Evolutionary conservation across 345 rosid genomes (phyloP), one percentile per base, ranked within the genome.

Genomic region (Combretum micranthum): DNA sequence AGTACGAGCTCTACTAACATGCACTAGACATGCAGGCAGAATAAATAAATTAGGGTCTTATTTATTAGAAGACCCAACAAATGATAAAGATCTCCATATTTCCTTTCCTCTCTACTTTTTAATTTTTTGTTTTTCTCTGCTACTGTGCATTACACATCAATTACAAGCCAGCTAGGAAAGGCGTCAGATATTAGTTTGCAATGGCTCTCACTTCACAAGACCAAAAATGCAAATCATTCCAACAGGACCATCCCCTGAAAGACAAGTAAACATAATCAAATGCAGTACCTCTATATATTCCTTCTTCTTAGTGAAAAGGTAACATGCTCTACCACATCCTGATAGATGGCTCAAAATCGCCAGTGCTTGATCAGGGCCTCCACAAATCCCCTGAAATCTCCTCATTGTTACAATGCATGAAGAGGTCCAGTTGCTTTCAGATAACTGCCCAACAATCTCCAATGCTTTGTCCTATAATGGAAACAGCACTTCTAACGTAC

Each of bases 301-400:
- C 47, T 77, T 83, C 70, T 73, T 76, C 37, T 26, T 61, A 45
- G 66, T 59, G 5, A 82, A 84, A 48, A 92, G 64, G 72, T 74
- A 83, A 26, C 37, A 74, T 14, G 86, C 87, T 74, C 76, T 92
- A 43, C 95, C 83, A 64, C 70, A 48, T 67, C 73, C 80, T 47
- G 79, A 71, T 60, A 92, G 71, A 66, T 80, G 75, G 73, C 90
- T 86, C 77, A 88, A 78, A 17, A 88, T 72, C 20, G 75, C 81
- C 59, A 80, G 69, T 47, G 85, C 95, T 80, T 86, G 88, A 59
- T 64, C 68, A 0, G 61, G 60, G 20, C 86, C 86, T 59, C 84
- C 84, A 72, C 92, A 92, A 67, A 80, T 57, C 50, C 43, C 77
- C 70, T 60, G 80, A 26, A 86, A 77, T 73, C 79, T 83, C 42